Evolutionary conservation across 768 basidiomycete genomes (phyloP), one percentile per base, ranked within the genome.

Genomic region (Sporobolomyces pararoseus): DNA sequence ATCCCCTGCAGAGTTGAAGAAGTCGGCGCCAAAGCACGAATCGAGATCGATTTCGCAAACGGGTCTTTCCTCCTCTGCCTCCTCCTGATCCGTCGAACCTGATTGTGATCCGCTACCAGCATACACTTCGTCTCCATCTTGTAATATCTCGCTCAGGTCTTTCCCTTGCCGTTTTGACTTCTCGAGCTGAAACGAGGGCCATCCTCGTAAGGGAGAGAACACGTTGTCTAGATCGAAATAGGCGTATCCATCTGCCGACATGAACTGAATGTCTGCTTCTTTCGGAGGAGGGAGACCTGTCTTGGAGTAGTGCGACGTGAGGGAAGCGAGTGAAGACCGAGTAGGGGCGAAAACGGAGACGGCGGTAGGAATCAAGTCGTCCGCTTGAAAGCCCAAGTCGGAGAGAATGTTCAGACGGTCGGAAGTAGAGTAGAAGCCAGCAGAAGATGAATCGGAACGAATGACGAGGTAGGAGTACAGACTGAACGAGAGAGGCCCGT

Each of bases 241-340:
- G n/a, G 80, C 78, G 71, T 78, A 81, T 0, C 81, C 81, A 60
- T 81, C 80, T 10, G 66, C 60, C 16, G 79, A 78, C 1, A 78
- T 29, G 52, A 72, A 74, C 17, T 57, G 23, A 52, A 67, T 10
- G 2, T 2, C 2, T 4, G 73, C 70, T 19, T 70, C 37, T 3
- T 46, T 54, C 19, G 70, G 67, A 3, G n/a, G 35, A 9, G 64
- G 42, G 6, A 71, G 70, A 76, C 74, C 63, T 69, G 65, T 35
- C 23, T 9, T 0, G 14, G 7, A 34, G 35, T 17, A 50, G 2
- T 23, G 1, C 0, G 12, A 0, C 0, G 37, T 6, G 14, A 66
- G 34, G 27, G n/a, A 3, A 3, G 19, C 4, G 46, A 65, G 46
- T 16, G 68, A 32, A 2, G 10, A 7, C 3, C 68, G 65, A 4